Percentiles rank a stretch among this genome's conserved stretches.
phyloP scores from a whole-genome alignment of 192 early-diverging fungal genomes.

The Obelidium mucronatum region DNA sequence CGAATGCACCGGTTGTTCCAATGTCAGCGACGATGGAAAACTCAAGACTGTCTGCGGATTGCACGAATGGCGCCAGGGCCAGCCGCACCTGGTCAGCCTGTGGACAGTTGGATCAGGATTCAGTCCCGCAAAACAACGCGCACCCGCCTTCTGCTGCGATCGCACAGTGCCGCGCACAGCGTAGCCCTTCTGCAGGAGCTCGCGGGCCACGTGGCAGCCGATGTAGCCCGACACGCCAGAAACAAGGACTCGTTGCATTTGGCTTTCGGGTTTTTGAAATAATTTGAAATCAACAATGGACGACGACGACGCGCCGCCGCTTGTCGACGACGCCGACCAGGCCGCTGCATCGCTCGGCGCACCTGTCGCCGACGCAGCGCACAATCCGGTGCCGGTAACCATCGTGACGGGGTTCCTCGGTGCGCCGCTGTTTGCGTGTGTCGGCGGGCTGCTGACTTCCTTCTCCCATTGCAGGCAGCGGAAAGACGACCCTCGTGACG shows the following conservation, averaged over 20 bases:
- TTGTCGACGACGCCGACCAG: constrained; percentile 5
- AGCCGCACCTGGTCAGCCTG: background rate
- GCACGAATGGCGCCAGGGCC: background rate
- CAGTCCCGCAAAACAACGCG: too few species aligned
- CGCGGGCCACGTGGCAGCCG: constrained; percentile 47
- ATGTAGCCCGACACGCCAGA: constrained; percentile 56
- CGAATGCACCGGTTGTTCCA: constrained; percentile 42
- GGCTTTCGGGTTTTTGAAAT: background rate
- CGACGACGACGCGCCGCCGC: constrained; percentile 13
- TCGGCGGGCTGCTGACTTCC: background rate
- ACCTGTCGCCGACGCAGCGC: background rate
- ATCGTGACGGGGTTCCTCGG: constrained; percentile 72
- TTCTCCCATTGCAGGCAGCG: constrained; percentile 53
- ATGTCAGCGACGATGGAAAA: constrained; percentile 47
- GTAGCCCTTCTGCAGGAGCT: constrained; percentile 53
- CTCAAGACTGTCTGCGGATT: constrained; percentile 11
- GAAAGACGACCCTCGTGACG: constrained; percentile 94
- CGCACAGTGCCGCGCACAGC: constrained; percentile 48
- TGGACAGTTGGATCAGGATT: background rate
- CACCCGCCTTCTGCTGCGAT: constrained; percentile 39
- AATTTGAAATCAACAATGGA: background rate
- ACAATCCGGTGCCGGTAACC: constrained; percentile 60
- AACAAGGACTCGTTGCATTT: constrained; percentile 27
- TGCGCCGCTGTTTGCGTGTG: background rate
- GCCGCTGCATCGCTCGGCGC: background rate